Percentiles rank a stretch among this genome's conserved stretches.
phyloP scores from a whole-genome alignment of 495 filamentous ascomycete species.

The Daldinia childiae region DNA sequence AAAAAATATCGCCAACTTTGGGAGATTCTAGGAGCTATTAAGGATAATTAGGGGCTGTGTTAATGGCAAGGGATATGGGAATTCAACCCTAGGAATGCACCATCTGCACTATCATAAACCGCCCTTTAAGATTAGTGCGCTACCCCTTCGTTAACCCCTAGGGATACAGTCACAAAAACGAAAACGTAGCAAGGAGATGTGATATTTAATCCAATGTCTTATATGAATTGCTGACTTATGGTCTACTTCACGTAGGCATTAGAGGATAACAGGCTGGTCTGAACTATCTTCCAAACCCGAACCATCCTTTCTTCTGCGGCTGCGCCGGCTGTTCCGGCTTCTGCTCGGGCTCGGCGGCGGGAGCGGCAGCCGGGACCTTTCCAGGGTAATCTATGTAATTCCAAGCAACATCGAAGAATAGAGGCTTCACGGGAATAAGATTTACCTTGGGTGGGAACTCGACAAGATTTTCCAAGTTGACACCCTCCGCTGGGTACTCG shows the following conservation, averaged over 20 bases:
- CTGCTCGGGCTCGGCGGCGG: constrained; percentile 46
- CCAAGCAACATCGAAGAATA: constrained; percentile 97
- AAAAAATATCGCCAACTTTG: not conserved
- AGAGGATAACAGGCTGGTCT: not conserved
- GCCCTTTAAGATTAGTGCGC: constrained; percentile 1
- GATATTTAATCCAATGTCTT: constrained; percentile 20
- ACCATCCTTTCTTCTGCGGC: constrained; percentile 83
- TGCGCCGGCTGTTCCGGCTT: constrained; percentile 50
- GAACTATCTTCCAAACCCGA: constrained; percentile 82
- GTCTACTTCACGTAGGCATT: constrained; percentile 15
- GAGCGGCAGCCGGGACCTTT: constrained; percentile 48
- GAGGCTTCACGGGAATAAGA: constrained; percentile 89
- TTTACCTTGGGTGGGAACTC: constrained; percentile 84
- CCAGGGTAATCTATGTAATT: constrained; percentile 97
- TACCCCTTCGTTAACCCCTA: constrained; percentile 3
- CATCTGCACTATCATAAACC: constrained; percentile 39
- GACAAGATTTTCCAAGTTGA: constrained; percentile 83
- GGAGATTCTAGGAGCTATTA: constrained; percentile 10
- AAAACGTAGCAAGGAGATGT: constrained; percentile 3
- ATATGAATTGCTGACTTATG: constrained; percentile 10
- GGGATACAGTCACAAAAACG: constrained; percentile 2
- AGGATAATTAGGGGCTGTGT: not conserved
- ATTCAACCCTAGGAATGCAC: constrained; percentile 28
- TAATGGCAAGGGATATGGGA: constrained; percentile 26
- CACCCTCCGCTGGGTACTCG: constrained; percentile 72